These are phyloP conservation scores for Spinacia oleracea DNA, from an alignment of 179 eudicot genomes.

Conservation along the genomic window DNA sequence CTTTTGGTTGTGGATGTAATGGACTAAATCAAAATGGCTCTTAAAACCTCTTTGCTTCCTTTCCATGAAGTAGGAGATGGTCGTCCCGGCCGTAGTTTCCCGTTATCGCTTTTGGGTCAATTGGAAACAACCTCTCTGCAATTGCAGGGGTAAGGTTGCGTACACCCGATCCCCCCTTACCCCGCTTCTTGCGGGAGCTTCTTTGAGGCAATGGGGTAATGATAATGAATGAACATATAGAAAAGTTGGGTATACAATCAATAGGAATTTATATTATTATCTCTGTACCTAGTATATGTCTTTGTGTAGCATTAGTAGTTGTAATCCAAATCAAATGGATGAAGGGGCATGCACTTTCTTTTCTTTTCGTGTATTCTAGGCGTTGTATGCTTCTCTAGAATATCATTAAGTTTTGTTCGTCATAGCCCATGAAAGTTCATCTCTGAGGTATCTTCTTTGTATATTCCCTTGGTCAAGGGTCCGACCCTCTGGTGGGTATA, in stretches of 20 bases:
- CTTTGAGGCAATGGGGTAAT: too few species aligned
- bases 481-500: background rate
- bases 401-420: background rate
- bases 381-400: conserved; percentile 1
- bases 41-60: too few species aligned
- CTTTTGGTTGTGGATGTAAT: too few species aligned
- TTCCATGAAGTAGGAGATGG: too few species aligned
- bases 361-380: background rate
- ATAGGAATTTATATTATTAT: background rate
- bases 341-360: background rate
- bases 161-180: too few species aligned
- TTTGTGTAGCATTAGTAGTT: background rate
- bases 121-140: too few species aligned
- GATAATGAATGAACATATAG: too few species aligned
- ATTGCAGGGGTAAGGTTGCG: too few species aligned
- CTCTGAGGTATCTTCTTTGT: background rate
- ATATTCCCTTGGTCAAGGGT: background rate
- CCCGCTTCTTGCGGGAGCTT: too few species aligned
- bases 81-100: too few species aligned
- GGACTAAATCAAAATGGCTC: too few species aligned
- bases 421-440: background rate
- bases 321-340: background rate
- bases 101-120: too few species aligned
- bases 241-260: background rate
- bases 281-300: background rate